Evolutionary conservation across 2,329 filamentous ascomycete genomes (phyloP), one percentile per base, ranked within the genome.

Genomic region (Aspergillus tamarii): DNA sequence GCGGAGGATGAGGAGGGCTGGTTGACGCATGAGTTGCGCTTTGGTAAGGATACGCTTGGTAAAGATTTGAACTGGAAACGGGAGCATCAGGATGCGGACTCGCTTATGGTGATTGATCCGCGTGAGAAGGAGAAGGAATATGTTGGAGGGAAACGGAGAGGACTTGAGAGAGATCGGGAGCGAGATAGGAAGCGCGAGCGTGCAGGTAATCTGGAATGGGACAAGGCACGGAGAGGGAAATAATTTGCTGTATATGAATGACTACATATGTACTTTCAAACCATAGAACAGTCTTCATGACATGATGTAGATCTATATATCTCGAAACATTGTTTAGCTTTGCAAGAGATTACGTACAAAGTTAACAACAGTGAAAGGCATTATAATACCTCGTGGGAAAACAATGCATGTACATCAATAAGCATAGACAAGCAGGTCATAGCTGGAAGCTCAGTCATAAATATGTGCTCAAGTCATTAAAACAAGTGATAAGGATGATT

Each of bases 61-160:
- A 98, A 98, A 75, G 88, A 98, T 78, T 79, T 98, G 59, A 92
- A 87, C 59, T 97, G 95, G 85, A 92, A 94, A 74, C 90, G 88
- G 79, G 94, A 95, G 78, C 94, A 94, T 60, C 93, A 95, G 73
- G 93, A 97, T 72, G 69, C 66, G 4, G 78, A 81, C 66, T 76
- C 74, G n/a, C 78, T 97, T 50, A 87, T 96, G 53, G 93, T 98
- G 3, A 97, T 98, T 77, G 95, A 99, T 81, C 94, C 94, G 1
- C 83, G 92, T 62, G 92, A 94, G 76, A 93, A 92, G 76, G 90
- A 91, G 52, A 89, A 87, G 74, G 90, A 90, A 45, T 82, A 96
- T 45, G 84, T 88, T 72, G 88, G 87, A 74, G 87, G 82, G 69
- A 85, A 85, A 12, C 84, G 86, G 67, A 84, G 85, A 65, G 88